phyloP scores from a whole-genome alignment of 2,329 filamentous ascomycete genomes.

The Alternaria longipes region DNA sequence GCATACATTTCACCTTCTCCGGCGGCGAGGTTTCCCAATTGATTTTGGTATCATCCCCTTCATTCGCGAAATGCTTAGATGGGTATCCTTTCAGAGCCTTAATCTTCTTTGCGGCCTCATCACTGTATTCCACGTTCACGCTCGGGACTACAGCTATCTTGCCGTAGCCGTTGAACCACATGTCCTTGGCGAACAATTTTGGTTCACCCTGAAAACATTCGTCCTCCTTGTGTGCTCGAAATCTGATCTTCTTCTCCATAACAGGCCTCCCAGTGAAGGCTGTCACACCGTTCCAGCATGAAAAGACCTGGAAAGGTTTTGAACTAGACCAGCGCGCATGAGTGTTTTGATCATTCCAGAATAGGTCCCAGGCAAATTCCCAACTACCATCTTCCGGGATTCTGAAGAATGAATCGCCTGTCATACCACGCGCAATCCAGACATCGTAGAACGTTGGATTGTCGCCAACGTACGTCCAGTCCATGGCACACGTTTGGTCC shows the following conservation, averaged over 20 bases:
- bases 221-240: conserved; percentile 52
- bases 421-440: conserved; percentile 64
- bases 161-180: conserved; percentile 54
- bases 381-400: conserved; percentile 62
- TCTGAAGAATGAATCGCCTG: conserved; percentile 65
- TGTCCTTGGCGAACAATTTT: conserved; percentile 65
- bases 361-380: conserved; percentile 49
- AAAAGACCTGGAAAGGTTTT: conserved; percentile 67
- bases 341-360: conserved; percentile 60
- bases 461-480: conserved; percentile 61
- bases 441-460: conserved; percentile 66
- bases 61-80: conserved; percentile 44
- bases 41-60: conserved; percentile 49
- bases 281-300: conserved; percentile 68
- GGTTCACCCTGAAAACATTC: conserved; percentile 67
- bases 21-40: conserved; percentile 59
- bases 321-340: conserved; percentile 44
- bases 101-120: conserved; percentile 56
- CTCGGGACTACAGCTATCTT: conserved; percentile 66
- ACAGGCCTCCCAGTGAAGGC: conserved; percentile 61
- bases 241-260: conserved; percentile 55
- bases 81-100: conserved; percentile 64
- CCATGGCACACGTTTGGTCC: conserved; percentile 67
- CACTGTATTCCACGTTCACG: conserved; percentile 65
- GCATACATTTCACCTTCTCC: conserved; percentile 60